These are phyloP conservation scores for Coelastrella sp. DNA, from an alignment of 139 green algal genomes.

Conservation along the genomic window DNA sequence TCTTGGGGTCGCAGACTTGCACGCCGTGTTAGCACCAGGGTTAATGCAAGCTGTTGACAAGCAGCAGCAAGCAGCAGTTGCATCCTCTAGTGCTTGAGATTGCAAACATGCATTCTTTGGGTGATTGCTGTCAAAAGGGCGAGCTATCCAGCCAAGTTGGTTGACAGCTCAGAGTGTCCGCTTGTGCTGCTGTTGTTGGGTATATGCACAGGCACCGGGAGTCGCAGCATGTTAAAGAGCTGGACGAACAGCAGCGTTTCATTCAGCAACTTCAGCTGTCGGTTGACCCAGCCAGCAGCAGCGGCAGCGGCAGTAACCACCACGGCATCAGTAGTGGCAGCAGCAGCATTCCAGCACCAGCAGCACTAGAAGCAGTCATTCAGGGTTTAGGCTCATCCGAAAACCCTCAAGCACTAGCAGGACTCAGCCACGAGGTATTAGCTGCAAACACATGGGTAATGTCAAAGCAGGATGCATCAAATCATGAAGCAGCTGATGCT, in stretches of 20 bases:
- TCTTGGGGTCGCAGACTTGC: too few relatives aligned
- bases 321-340: conserved; percentile 9
- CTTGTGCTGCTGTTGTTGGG: not conserved
- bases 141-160: not conserved
- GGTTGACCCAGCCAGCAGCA: not conserved
- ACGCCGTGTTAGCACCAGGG: too few relatives aligned
- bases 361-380: not conserved
- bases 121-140: not conserved
- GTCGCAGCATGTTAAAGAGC: not conserved
- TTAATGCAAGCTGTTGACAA: too few relatives aligned
- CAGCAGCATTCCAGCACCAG: not conserved
- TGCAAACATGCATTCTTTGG: not conserved
- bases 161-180: not conserved
- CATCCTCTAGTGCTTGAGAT: not conserved
- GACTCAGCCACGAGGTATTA: not conserved
- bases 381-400: not conserved
- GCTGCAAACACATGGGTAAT: conserved; percentile 4
- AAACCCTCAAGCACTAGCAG: not conserved
- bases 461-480: not conserved
- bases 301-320: not conserved
- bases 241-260: conserved; percentile 25
- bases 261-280: conserved; percentile 15
- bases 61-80: not conserved
- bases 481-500: not conserved
- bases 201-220: not conserved